These are phyloP conservation scores for Laguncularia racemosa DNA, from an alignment of 345 rosid species.

Conservation along the genomic window DNA sequence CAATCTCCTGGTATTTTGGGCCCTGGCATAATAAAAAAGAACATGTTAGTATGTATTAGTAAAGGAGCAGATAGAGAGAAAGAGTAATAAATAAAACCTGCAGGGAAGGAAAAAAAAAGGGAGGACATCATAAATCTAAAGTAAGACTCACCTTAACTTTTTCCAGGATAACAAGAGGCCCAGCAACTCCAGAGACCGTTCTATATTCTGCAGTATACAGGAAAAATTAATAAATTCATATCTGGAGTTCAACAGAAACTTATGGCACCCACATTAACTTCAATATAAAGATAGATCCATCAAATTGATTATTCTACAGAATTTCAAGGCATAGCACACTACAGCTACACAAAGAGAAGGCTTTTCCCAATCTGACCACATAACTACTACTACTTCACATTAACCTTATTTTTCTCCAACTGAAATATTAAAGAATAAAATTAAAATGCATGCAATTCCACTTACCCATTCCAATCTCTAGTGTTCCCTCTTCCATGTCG, in stretches of 20 bases:
- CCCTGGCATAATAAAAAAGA: slow-evolving; percentile 39
- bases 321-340: no score
- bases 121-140: neutral
- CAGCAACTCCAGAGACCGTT: slow-evolving; percentile 97
- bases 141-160: slow-evolving; percentile 72
- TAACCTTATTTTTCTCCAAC: neutral
- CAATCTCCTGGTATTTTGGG: slow-evolving; percentile 96
- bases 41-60: neutral
- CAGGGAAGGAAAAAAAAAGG: neutral
- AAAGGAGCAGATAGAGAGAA: neutral
- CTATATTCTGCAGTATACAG: slow-evolving; percentile 58
- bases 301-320: no score
- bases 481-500: slow-evolving; percentile 61
- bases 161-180: slow-evolving; percentile 88
- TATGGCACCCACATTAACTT: no score
- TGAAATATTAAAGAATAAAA: neutral
- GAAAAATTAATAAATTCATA: neutral
- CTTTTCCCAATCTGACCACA: no score
- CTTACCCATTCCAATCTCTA: slow-evolving; percentile 92
- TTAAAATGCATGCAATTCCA: neutral
- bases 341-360: no score
- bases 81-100: neutral
- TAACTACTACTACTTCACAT: neutral
- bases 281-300: no score
- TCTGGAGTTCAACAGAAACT: slow-evolving; percentile 5